Base-by-base conservation (phyloP, 2,329 filamentous ascomycete species). In the Xylaria arbuscula region DNA sequence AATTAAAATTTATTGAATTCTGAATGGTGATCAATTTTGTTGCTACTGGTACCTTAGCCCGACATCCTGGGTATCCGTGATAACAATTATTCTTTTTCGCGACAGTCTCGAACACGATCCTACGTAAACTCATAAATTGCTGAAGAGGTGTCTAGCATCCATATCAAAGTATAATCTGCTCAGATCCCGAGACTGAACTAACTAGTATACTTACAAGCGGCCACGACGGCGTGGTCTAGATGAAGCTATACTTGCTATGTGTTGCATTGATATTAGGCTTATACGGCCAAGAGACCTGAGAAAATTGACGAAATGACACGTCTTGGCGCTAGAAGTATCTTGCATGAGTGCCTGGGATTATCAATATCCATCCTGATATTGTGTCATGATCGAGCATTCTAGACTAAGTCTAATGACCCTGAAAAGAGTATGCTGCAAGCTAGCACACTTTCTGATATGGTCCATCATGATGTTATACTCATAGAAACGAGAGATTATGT, bases 361-460 rank as follows among this genome's bases (percentile, higher is more conserved):
- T 47, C 17, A 11, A 28, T 47, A 15, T 60, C 45, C 38, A 17
- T 5, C n/a, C 3, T 24, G 38, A 17, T 59, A 57, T 63, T 40
- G 54, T 63, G 63, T 36, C 40, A 13, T 55, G 28, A 47, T 24
- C 9, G 55, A 22, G 34, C 36, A 22, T 38, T 66, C 63, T 66
- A 63, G 67, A 66, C 38, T 50, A n/a, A n/a, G n/a, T n/a, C n/a
- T 40, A 8, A 4, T 11, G 8, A 10, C 38, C 8, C 19, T 11
- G 38, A 32, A 24, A 28, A 40, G 22, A 48, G 17, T 19, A 32
- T 13, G 48, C 51, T 57, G 22, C 3, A 6, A 61, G 58, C 10
- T 34, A 51, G 38, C 34, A 17, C 34, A 32, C 24, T 54, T 40
- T 54, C 13, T 36, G n/a, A 59, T 50, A 28, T 45, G 9, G 32